These are phyloP conservation scores for Verticillium tricorpus DNA, from an alignment of 2,329 filamentous ascomycete genomes.

Conservation along the genomic window DNA sequence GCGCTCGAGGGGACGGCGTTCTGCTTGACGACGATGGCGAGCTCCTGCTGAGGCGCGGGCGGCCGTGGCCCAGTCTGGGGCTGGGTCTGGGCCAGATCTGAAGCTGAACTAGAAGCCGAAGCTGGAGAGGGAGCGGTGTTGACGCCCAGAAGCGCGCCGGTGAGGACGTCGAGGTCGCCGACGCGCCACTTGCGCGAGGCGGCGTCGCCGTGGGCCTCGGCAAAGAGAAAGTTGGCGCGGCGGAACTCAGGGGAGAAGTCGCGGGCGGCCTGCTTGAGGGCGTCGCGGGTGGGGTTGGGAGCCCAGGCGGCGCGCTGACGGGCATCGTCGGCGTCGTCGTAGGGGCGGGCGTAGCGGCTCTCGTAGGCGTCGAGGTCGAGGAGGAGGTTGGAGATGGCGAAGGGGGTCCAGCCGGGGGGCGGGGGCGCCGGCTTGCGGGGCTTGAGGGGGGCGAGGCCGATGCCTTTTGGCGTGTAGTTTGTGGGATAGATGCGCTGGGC, in stretches of 20 bases:
- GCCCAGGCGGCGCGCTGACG: constrained; percentile 24
- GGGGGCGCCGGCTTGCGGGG: not conserved
- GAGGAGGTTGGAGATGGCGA: constrained; percentile 34
- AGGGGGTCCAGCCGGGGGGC: constrained; percentile 9
- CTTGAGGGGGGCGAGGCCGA: not conserved
- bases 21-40: constrained; percentile 9
- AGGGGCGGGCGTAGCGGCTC: constrained; percentile 36
- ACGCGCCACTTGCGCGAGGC: constrained; percentile 28
- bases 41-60: not conserved
- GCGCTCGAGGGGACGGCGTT: constrained; percentile 27
- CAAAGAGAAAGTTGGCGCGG: constrained; percentile 9
- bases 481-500: not conserved
- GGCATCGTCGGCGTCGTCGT: constrained; percentile 30
- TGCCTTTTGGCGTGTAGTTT: not conserved
- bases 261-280: constrained; percentile 20
- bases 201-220: constrained; percentile 4
- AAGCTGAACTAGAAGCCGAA: too few species aligned
- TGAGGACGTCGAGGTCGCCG: constrained; percentile 37
- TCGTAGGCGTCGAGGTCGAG: constrained; percentile 50
- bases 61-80: not conserved
- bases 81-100: too few species aligned
- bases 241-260: constrained; percentile 22
- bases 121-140: too few species aligned
- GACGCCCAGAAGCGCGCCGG: constrained; percentile 24
- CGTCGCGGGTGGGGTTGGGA: constrained; percentile 14